Percentiles rank a stretch among this genome's conserved stretches.
These are phyloP conservation scores for Aureobasidium vineae DNA, from an alignment of 2,329 filamentous ascomycete species.

Conservation along the genomic window DNA sequence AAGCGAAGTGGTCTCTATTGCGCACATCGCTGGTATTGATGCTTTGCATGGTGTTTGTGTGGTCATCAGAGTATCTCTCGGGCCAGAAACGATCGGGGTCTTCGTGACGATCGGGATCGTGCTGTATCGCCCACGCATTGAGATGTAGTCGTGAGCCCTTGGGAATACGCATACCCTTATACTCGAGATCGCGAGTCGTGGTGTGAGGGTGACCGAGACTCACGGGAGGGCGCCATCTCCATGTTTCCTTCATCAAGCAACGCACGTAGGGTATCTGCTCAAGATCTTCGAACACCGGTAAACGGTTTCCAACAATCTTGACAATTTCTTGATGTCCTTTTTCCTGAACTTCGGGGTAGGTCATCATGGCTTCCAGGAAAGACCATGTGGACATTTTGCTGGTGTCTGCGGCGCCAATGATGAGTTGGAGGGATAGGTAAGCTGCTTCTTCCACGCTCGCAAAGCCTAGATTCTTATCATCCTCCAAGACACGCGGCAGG, in stretches of 20 bases:
- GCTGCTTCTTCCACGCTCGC: slow-evolving; percentile 26
- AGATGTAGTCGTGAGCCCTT: slow-evolving; percentile 38
- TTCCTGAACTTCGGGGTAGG: slow-evolving; percentile 35
- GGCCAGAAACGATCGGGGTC: slow-evolving; percentile 39
- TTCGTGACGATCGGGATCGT: slow-evolving; percentile 34
- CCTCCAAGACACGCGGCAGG: slow-evolving; percentile 16
- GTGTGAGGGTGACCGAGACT: slow-evolving; percentile 44
- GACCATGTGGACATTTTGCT: slow-evolving; percentile 23
- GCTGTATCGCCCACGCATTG: slow-evolving; percentile 40
- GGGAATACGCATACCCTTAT: slow-evolving; percentile 41
- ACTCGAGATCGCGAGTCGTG: slow-evolving; percentile 40
- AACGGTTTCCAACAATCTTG: slow-evolving; percentile 34
- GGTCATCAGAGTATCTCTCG: slow-evolving; percentile 25
- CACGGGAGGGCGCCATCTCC: slow-evolving; percentile 55
- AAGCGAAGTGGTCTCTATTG: slow-evolving; percentile 41
- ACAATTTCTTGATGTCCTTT: slow-evolving; percentile 40
- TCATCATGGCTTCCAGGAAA: slow-evolving; percentile 31
- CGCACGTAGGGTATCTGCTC: slow-evolving; percentile 54
- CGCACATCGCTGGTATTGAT: slow-evolving; percentile 37
- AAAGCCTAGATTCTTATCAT: slow-evolving; percentile 28
- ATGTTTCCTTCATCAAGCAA: slow-evolving; percentile 57
- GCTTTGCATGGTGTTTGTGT: slow-evolving; percentile 37
- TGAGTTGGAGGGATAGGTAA: slow-evolving; percentile 26
- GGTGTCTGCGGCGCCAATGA: slow-evolving; percentile 28
- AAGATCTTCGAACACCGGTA: slow-evolving; percentile 31